phyloP scores from a whole-genome alignment of 495 filamentous ascomycete genomes.

The Trichoderma parareesei region DNA sequence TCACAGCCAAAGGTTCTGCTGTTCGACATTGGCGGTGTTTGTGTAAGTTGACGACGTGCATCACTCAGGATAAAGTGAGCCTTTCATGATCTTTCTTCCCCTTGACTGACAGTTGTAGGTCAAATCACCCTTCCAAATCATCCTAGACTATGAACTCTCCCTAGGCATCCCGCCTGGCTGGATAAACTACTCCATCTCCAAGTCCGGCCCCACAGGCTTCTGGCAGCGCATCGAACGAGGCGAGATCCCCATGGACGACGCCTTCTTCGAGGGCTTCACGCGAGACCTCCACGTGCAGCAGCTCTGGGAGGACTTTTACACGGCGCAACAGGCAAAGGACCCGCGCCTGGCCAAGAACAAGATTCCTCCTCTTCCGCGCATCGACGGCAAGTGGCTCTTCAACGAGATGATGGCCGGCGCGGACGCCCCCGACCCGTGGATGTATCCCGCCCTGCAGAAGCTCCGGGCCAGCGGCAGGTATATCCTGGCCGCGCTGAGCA shows the following conservation, averaged over 20 bases:
- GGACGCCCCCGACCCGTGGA: constrained; percentile 67
- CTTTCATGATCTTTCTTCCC: neutral
- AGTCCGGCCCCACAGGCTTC: constrained; percentile 65
- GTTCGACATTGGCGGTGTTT: constrained; percentile 96
- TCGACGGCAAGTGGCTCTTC: constrained; percentile 79
- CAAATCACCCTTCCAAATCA: constrained; percentile 83
- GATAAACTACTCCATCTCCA: constrained; percentile 83
- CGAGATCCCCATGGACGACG: constrained; percentile 58
- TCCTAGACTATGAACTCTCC: constrained; percentile 75
- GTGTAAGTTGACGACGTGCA: constrained; percentile 51
- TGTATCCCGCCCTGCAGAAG: constrained; percentile 74
- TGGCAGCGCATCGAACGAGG: constrained; percentile 82
- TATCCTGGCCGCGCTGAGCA: constrained; percentile 75
- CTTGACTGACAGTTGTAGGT: constrained; percentile 49
- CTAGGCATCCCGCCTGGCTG: constrained; percentile 74
- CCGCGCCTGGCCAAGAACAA: constrained; percentile 22
- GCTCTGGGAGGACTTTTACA: constrained; percentile 54
- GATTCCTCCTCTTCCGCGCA: constrained; percentile 55
- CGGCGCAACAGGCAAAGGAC: constrained; percentile 26
- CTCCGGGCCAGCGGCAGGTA: constrained; percentile 55
- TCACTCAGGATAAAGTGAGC: too few relatives aligned
- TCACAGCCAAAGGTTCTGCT: constrained; percentile 66
- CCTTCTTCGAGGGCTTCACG: constrained; percentile 73
- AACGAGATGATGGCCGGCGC: constrained; percentile 84
- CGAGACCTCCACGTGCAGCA: constrained; percentile 55